These are phyloP conservation scores for Rhododendron simsii DNA, from an alignment of 148 eudicot genomes.

Conservation along the genomic window DNA sequence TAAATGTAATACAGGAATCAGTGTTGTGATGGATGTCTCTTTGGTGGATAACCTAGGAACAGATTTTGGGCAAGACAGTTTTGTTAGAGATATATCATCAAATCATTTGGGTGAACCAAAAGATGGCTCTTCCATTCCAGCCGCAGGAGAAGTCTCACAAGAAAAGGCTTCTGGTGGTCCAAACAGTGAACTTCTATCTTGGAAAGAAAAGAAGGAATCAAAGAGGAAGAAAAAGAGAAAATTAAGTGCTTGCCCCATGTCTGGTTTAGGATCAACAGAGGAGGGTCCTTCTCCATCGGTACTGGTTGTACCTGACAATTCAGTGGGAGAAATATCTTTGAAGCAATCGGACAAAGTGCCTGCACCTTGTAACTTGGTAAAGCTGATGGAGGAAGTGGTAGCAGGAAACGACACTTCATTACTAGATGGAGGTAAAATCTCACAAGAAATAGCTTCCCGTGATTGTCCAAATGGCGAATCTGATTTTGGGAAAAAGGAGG, in stretches of 20 bases:
- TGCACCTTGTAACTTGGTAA: background rate
- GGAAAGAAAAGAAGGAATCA: background rate
- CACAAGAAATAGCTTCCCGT: background rate
- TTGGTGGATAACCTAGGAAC: background rate
- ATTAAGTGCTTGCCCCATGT: background rate
- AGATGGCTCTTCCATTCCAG: constrained; percentile 1
- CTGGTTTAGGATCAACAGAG: background rate
- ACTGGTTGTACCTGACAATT: background rate
- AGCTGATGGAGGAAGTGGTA: background rate
- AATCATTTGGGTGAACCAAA: background rate
- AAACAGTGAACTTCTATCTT: background rate
- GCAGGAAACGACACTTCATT: background rate
- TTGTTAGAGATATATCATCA: background rate
- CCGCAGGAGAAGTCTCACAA: background rate
- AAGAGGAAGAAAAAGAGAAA: background rate
- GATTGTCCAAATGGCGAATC: background rate
- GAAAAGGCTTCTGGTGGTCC: background rate
- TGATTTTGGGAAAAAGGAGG: background rate
- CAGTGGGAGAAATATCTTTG: background rate
- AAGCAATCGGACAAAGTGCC: background rate
- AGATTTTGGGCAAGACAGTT: constrained; percentile 2
- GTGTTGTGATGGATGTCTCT: constrained; percentile 12
- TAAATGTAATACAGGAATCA: background rate
- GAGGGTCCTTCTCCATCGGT: background rate
- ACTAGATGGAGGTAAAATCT: background rate